Base-by-base conservation (phyloP, 768 basidiomycete genomes). In the Cyathus striatus region DNA sequence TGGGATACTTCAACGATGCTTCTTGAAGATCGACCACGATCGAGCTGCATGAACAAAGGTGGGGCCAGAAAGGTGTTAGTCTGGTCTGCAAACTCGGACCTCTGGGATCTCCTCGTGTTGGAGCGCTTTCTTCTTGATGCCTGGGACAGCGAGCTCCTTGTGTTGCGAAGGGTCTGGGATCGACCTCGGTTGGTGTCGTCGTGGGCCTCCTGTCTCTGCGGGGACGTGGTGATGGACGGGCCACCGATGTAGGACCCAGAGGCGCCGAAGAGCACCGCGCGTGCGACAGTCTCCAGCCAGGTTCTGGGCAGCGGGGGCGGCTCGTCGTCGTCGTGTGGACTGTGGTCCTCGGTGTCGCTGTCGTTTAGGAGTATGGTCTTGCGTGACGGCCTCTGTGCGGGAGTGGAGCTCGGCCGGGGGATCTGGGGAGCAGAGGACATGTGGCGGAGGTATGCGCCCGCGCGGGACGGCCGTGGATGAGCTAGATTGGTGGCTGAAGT, bases 231-330 rank as follows among this genome's bases (percentile, higher is more conserved):
- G 13, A 48, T 43, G n/a, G 61, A 30, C 7, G 70, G 72, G 0
- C 73, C 69, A 17, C 76, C 70, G 4, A 75, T 57, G 46, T 70
- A 66, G 1, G 72, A 64, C 3, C 68, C 75, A 25, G 64, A 56
- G 3, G 72, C 73, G 16, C 78, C 76, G 35, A 72, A 71, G n/a
- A 81, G 63, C 6, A 87, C 68, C 0, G 83, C 83, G 42, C 72
- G 77, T 6, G 83, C 72, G n/a, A 87, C 81, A 1, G 69, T 75
- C 54, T 83, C 80, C 18, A 87, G 62, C 86, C 86, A 88, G n/a
- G 76, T 76, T 6, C 68, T 57, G 3, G 85, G 83, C 23, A 86
- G 64, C 3, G 83, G 78, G n/a, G 80, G 79, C 37, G 56, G 59
- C 34, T 63, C 57, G 13, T 52, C 54, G 42, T 67, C 66, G 5